Percentiles rank a stretch among this genome's conserved stretches.
Evolutionary conservation across 2,329 filamentous ascomycete species (phyloP).

Genomic region (Drechslerella coelobrocha): DNA sequence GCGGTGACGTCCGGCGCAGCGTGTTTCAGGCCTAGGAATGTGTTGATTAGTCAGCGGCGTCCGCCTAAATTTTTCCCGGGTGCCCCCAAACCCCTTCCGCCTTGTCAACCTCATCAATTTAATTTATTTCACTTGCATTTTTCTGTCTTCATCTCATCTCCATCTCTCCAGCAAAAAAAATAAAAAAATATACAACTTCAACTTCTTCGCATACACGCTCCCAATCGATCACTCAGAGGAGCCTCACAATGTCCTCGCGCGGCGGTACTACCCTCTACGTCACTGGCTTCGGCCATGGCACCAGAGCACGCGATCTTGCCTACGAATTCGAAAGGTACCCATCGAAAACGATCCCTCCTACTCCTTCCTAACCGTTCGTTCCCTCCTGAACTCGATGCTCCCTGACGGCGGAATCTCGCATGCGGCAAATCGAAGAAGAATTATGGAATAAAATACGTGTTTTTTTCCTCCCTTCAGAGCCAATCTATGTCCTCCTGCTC

Average conservation of each 20-base stretch:
- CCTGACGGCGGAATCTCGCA: conserved; percentile 47
- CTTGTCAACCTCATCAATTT: background rate
- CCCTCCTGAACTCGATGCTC: conserved; percentile 53
- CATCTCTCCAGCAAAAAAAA: too few relatives aligned
- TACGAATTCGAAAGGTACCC: conserved; percentile 57
- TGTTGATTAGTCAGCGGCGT: conserved; percentile 2
- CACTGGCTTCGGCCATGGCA: conserved; percentile 93
- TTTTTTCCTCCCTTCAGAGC: conserved; percentile 50
- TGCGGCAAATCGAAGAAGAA: conserved; percentile 21
- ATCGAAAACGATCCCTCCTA: conserved; percentile 53
- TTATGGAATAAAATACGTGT: conserved; percentile 22
- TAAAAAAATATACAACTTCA: too few relatives aligned
- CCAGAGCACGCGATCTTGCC: conserved; percentile 95
- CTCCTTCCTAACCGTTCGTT: conserved; percentile 49
- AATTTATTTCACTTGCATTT: background rate
- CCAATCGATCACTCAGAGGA: background rate
- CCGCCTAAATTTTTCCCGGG: background rate
- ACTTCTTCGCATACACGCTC: background rate
- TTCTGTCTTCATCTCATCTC: conserved; percentile 8
- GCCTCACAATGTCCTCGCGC: conserved; percentile 54
- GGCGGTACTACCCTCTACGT: conserved; percentile 56
- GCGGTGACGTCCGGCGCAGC: too few relatives aligned
- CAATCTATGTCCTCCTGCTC: conserved; percentile 49
- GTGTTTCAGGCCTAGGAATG: background rate
- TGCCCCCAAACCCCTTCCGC: background rate